Evolutionary conservation across 306 rosid genomes (phyloP), one percentile per base, ranked within the genome.

Genomic region (Boehmeria nivea): DNA sequence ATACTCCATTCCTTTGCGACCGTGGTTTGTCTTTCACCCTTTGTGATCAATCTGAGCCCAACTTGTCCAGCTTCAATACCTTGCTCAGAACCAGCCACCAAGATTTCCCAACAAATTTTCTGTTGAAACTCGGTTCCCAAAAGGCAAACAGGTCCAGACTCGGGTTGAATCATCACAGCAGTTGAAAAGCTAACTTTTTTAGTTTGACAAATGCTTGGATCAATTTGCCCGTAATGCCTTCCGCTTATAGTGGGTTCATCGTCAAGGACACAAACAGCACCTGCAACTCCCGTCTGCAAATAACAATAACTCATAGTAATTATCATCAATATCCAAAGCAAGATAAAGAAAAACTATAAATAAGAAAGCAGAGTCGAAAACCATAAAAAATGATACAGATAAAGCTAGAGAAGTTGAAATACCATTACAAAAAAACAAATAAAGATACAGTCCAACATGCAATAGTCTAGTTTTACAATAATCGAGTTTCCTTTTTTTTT

Each of bases 1-100:
- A 93, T 81, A 69, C 95, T 87, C 99, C 99, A 93, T 63, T 93
- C 99, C 74, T 76, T 93, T 51, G 90, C 85, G 43, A 83, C 95
- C 31, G 94, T 93, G 50, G 94, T 86, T 64, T 93, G 99, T 64
- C 96, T 87, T 66, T 93, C 99, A 55, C 99, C 94, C 75, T 93
- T 87, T 23, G 95, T 87, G 66, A 93, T 93, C 78, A 93, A 79
- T 77, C 99, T 70, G 65, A 93, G 89, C 68, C 96, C 99, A 77
- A 93, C 99, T 77, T 87, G 99, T 59, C 99, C 99, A 52, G 99
- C 99, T 73, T 93, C 99, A 63, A 87, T 84, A 50, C 96, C 99
- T 77, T 93, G 99, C 73, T 93, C 99, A 54, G 95, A 81, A 76
- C 99, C 99, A 57, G 96, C 96, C 33, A 93, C 99, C 45, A 93